A percentile compares a stretch with the other conserved stretches of the same genome.
Conservation (phyloP, 2,329 filamentous ascomycete genomes). For the Aureobasidium subglaciale region DNA sequence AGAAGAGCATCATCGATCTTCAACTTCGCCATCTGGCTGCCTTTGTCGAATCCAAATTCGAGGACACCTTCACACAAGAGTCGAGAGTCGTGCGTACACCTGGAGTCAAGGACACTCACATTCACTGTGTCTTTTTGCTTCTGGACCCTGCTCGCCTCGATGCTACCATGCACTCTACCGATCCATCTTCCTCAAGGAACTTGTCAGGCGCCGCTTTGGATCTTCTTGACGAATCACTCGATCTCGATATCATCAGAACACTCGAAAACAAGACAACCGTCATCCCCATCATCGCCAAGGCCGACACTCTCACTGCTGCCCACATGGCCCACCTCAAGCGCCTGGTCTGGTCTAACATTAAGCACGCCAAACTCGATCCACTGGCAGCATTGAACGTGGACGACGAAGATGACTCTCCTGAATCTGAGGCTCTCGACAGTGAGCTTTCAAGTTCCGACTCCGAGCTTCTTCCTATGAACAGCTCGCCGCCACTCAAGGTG, state of each 20-base stretch:
- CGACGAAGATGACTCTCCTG: slow-evolving; percentile 53
- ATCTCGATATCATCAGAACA: slow-evolving; percentile 80
- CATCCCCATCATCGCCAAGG: slow-evolving; percentile 91
- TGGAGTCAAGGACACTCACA: slow-evolving; percentile 90
- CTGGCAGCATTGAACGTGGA: slow-evolving; percentile 79
- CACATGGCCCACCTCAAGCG: slow-evolving; percentile 92
- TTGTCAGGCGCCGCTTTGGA: slow-evolving; percentile 40
- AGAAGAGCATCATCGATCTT: slow-evolving; percentile 90
- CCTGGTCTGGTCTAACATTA: slow-evolving; percentile 81
- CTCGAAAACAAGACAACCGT: slow-evolving; percentile 92
- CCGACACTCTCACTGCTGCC: slow-evolving; percentile 88
- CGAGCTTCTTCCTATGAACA: slow-evolving; percentile 31
- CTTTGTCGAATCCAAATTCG: slow-evolving; percentile 96
- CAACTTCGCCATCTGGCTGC: slow-evolving; percentile 85
- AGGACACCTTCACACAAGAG: slow-evolving; percentile 94
- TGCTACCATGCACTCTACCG: slow-evolving; percentile 57
- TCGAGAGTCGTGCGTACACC: slow-evolving; percentile 94
- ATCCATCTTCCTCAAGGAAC: not conserved
- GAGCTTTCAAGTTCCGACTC: slow-evolving; percentile 36
- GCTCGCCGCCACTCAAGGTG: slow-evolving; percentile 29
- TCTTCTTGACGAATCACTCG: slow-evolving; percentile 77
- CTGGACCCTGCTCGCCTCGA: slow-evolving; percentile 84
- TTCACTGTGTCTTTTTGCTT: slow-evolving; percentile 89
- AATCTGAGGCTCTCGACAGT: slow-evolving; percentile 40
- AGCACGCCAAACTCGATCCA: slow-evolving; percentile 78